Evolutionary conservation across 2,329 filamentous ascomycete species (phyloP), one percentile per base, ranked within the genome.

Genomic region (Eutypa lata): DNA sequence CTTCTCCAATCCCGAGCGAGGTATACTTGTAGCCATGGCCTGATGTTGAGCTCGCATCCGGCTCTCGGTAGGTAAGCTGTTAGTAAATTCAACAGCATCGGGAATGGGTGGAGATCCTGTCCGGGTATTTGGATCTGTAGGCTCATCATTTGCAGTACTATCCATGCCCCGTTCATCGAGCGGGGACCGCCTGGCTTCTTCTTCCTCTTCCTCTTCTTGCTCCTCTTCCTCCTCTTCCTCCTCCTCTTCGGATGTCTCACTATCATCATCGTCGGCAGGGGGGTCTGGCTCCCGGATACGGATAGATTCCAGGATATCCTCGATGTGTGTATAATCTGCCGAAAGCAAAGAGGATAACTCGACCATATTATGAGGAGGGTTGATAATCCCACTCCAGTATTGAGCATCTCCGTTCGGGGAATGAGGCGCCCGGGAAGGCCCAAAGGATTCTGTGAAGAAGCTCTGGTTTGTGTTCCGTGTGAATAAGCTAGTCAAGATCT

Each of bases 401-500:
- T 55, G 59, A 40, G 58, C 55, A 37, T 64, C 65, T 48, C 57
- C 52, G n/a, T 58, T 53, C 19, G 62, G 58, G 16, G 63, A 62
- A 42, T 61, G 62, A 21, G 59, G 51, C 40, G 54, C 59, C 47
- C 62, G 61, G 16, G 63, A 64, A 7, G 38, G 38, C 6, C 62
- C 63, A 49, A 68, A 69, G 5, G 66, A 68, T 47, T 68, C 67
- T 21, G 67, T 69, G 26, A 71, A 68, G 10, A 65, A 53, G 50
- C 65, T 62, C 14, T 66, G 68, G 47, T 61, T 67, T 51, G 54
- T 61, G 50, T 58, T 65, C 42, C 65, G 64, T 28, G 62, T 61
- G 48, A 83, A 82, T 3, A 83, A 64, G 19, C 74, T 78, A 13
- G 74, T 75, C 51, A 91, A 73, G 33, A 89, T 79, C 22, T 83